phyloP scores from a whole-genome alignment of 2,329 filamentous ascomycete genomes.

The Paraphoma sp. region DNA sequence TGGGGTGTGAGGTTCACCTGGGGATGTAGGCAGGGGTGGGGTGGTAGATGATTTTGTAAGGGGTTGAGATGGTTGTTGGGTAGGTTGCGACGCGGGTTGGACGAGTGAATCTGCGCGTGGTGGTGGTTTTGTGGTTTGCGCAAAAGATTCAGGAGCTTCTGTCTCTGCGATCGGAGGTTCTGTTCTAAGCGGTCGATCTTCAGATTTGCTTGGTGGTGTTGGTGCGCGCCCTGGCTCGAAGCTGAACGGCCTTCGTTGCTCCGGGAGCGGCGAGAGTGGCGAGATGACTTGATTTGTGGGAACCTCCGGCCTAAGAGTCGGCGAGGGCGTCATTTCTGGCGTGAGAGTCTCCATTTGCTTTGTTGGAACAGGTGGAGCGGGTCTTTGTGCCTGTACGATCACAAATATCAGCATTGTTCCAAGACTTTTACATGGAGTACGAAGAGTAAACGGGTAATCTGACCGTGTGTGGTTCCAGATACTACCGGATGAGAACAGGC shows the following conservation, averaged over 20 bases:
- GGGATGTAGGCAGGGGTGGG: neutral
- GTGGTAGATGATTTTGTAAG: too few relatives aligned
- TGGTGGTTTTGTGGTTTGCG: neutral
- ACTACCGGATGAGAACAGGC: conserved; percentile 28
- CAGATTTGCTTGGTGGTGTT: neutral
- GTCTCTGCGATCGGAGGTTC: neutral
- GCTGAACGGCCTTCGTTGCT: conserved; percentile 31
- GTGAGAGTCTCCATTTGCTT: conserved; percentile 30
- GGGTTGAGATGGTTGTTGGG: too few relatives aligned
- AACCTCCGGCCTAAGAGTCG: conserved; percentile 23
- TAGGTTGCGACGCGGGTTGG: neutral
- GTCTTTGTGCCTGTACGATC: conserved; percentile 22
- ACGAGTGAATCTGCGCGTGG: neutral
- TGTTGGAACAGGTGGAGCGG: conserved; percentile 24
- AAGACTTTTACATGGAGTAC: neutral
- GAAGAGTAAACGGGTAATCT: conserved; percentile 4
- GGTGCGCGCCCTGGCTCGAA: conserved; percentile 21
- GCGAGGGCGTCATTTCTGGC: conserved; percentile 40
- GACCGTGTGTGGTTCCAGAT: conserved; percentile 7
- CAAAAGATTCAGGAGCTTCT: neutral
- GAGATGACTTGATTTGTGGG: conserved; percentile 24
- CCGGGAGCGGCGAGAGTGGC: conserved; percentile 27
- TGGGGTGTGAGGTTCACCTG: conserved; percentile 1
- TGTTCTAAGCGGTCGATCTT: conserved; percentile 6
- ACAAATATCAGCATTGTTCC: neutral